Percentiles rank a stretch among this genome's conserved stretches.
These are phyloP conservation scores for Cladosporium sp. DNA, from an alignment of 2,329 filamentous ascomycete species.

Conservation along the genomic window DNA sequence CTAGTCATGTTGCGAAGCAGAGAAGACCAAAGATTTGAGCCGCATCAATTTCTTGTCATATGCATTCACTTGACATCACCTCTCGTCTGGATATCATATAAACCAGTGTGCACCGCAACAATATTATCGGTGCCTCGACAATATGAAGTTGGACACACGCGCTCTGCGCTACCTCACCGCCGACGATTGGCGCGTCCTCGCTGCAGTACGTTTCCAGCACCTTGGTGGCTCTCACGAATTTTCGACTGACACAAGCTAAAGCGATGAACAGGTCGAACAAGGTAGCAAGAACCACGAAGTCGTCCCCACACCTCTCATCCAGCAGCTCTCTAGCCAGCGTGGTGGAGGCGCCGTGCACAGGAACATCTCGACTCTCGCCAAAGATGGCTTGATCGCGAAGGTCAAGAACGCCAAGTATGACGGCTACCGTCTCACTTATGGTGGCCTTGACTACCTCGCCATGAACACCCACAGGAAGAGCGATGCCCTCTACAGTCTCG, in stretches of 20 bases:
- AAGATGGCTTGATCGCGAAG: conserved; percentile 84
- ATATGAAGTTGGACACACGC: conserved; percentile 94
- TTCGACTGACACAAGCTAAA: conserved; percentile 22
- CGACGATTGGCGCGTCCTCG: conserved; percentile 94
- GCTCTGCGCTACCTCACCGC: conserved; percentile 86
- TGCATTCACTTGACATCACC: neutral
- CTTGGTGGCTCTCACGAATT: conserved; percentile 13
- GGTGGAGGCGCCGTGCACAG: conserved; percentile 75
- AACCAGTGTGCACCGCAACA: neutral
- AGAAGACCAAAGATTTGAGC: conserved; percentile 11
- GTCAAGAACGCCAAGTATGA: conserved; percentile 97
- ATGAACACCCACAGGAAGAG: conserved; percentile 83
- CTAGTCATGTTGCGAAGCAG: conserved; percentile 5
- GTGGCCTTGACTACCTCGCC: conserved; percentile 95
- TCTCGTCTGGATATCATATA: neutral
- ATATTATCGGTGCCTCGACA: neutral
- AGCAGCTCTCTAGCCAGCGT: conserved; percentile 76
- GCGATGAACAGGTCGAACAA: conserved; percentile 71
- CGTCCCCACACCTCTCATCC: conserved; percentile 86
- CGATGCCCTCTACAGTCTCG: conserved; percentile 84
- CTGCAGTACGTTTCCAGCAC: conserved; percentile 65
- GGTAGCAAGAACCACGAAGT: conserved; percentile 97
- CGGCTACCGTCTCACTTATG: conserved; percentile 94
- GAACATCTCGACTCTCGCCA: conserved; percentile 87
- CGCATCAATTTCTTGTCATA: conserved; percentile 11